These are phyloP conservation scores for Colletotrichum sp. DNA, from an alignment of 2,329 filamentous ascomycete genomes.

Conservation along the genomic window DNA sequence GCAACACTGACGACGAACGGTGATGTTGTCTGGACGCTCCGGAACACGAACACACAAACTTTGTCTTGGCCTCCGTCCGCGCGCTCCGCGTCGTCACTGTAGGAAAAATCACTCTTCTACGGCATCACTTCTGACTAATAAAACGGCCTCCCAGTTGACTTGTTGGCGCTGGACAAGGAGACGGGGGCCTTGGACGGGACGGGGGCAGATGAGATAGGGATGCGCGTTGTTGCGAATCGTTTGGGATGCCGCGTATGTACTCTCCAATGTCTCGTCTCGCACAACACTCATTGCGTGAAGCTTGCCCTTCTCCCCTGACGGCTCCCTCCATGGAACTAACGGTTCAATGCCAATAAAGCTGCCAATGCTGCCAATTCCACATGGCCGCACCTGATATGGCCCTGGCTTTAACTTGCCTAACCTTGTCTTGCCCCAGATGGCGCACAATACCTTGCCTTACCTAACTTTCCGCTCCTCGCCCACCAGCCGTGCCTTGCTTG, in stretches of 20 bases:
- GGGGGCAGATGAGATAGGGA: neutral
- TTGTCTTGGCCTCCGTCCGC: neutral
- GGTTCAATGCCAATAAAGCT: neutral
- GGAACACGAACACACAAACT: neutral
- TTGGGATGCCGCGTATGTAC: neutral
- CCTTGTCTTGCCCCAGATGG: neutral
- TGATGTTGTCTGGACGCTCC: neutral
- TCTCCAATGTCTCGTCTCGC: neutral
- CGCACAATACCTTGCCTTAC: neutral
- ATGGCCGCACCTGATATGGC: neutral
- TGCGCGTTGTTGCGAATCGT: neutral
- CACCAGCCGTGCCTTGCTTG: neutral
- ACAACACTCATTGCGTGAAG: neutral
- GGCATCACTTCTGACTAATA: slow-evolving; percentile 14
- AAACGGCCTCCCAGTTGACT: neutral
- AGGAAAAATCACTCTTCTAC: neutral
- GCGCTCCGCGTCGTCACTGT: neutral
- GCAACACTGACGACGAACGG: neutral
- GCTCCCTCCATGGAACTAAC: neutral
- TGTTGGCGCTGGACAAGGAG: neutral
- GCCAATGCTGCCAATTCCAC: neutral
- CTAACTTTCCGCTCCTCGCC: neutral
- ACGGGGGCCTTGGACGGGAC: neutral
- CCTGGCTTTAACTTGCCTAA: neutral
- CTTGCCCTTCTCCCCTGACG: neutral